Percentiles rank a stretch among this genome's conserved stretches.
phyloP scores from a whole-genome alignment of 208 protist species.

The Trypanosoma theileri region DNA sequence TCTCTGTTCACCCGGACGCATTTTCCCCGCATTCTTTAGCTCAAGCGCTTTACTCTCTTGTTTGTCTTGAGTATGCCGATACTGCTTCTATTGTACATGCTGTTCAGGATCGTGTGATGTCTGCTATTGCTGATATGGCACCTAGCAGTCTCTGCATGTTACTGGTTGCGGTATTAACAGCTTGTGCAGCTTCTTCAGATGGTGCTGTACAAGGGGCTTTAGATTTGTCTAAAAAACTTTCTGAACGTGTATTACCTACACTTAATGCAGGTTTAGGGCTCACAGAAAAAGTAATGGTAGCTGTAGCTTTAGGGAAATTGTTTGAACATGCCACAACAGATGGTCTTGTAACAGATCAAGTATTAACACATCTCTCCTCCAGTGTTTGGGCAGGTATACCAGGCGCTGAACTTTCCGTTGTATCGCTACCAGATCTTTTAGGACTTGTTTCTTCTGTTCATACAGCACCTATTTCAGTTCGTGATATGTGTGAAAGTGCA shows the following conservation, averaged over 20 bases:
- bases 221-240: conserved; percentile 18
- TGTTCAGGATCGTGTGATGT: conserved; percentile 13
- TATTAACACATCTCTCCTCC: conserved; percentile 14
- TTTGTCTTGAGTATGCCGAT: conserved; percentile 28
- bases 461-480: conserved; percentile 16
- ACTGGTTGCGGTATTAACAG: conserved; percentile 19
- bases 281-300: conserved; percentile 32
- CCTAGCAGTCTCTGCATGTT: conserved; percentile 30
- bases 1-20: conserved; percentile 29
- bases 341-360: conserved; percentile 16
- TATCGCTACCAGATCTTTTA: conserved; percentile 29
- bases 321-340: neutral
- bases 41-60: conserved; percentile 32
- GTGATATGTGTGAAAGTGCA: neutral
- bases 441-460: conserved; percentile 19
- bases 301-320: conserved; percentile 25
- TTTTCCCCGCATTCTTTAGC: conserved; percentile 25
- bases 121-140: conserved; percentile 12
- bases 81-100: conserved; percentile 18
- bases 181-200: conserved; percentile 12
- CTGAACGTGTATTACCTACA: conserved; percentile 10
- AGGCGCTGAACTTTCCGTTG: conserved; percentile 16
- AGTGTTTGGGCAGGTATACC: conserved; percentile 21
- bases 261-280: conserved; percentile 22
- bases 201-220: neutral